Base-by-base conservation (phyloP, 495 filamentous ascomycete genomes). In the Clavariopsis aquatica region DNA sequence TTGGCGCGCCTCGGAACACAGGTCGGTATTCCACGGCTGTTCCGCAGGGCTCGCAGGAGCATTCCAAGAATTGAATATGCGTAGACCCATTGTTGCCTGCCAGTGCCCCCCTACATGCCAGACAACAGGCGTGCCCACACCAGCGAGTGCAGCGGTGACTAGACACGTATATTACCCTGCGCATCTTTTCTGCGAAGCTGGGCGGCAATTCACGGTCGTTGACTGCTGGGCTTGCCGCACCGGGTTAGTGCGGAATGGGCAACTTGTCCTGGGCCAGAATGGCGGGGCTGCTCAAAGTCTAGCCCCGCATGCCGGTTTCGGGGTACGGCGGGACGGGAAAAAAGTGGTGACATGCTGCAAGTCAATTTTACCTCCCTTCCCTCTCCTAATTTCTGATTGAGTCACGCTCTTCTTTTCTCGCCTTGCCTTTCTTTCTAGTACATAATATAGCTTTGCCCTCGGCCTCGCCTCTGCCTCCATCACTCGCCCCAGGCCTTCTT, bases 291-390 rank as follows among this genome's bases (percentile, higher is more conserved):
- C n/a, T n/a, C n/a, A 20, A 20, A n/a, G 52, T 56, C 52, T 56
- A 26, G 52, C 52, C 52, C 52, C 52, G 52, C 52, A 34, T 56
- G 52, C 52, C 52, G 52, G 31, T 56, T 20, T 38, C 20, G 12
- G 52, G 52, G 27, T n/a, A 2, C 19, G 12, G 29, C 19, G 29
- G 29, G 6, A 41, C 19, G 29, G 23, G 17, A 53, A 34, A 34
- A 36, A 29, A 22, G 29, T 49, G n/a, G 19, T 27, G 47, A 27
- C 47, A 49, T 27, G 47, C 19, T 27, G n/a, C n/a, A 43, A 43
- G 38, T 15, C 38, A 9, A 17, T 17, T 43, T n/a, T n/a, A n/a
- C n/a, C n/a, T 7, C 6, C 20, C 47, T 23, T 24, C 2, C n/a
- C 20, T 7, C 6, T 7, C 20, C 26, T 24, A 22, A 10, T 7